phyloP scores from a whole-genome alignment of 1,284 basidiomycete species.

The Pisolithus thermaeus region DNA sequence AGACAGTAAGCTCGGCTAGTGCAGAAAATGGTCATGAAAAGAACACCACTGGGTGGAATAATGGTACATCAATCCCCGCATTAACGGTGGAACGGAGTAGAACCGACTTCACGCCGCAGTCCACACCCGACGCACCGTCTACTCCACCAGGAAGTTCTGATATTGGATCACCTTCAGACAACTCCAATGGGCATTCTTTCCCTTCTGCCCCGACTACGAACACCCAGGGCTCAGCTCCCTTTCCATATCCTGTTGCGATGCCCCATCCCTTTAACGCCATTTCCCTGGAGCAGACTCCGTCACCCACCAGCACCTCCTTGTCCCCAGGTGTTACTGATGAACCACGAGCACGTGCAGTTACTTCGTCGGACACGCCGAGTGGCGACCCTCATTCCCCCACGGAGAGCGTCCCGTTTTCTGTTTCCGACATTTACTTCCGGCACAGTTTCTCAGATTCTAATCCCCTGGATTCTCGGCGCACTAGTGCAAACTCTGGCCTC shows the following conservation, averaged over 20 bases:
- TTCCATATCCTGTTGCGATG: conserved; percentile 38
- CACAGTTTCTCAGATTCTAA: conserved; percentile 47
- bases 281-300: conserved; percentile 10
- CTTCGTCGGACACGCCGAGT: conserved; percentile 16
- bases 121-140: conserved; percentile 29
- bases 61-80: conserved; percentile 12
- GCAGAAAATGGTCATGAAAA: conserved; percentile 23
- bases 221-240: conserved; percentile 27
- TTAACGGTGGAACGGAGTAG: conserved; percentile 14
- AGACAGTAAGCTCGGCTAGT: conserved; percentile 17
- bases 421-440: conserved; percentile 61
- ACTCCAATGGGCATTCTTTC: conserved; percentile 15
- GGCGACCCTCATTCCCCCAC: conserved; percentile 46
- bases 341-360: conserved; percentile 10
- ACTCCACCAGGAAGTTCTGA: conserved; percentile 26
- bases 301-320: conserved; percentile 7
- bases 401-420: conserved; percentile 62
- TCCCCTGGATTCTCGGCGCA: conserved; percentile 32
- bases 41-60: conserved; percentile 11
- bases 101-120: conserved; percentile 5
- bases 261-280: conserved; percentile 28
- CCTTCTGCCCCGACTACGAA: conserved; percentile 23
- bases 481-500: conserved; percentile 34
- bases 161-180: conserved; percentile 17
- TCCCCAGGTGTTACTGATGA: conserved; percentile 4